Percentiles rank a stretch among this genome's conserved stretches.
Conservation (phyloP, 2,329 filamentous ascomycete genomes). For the Cladosporium sp. region DNA sequence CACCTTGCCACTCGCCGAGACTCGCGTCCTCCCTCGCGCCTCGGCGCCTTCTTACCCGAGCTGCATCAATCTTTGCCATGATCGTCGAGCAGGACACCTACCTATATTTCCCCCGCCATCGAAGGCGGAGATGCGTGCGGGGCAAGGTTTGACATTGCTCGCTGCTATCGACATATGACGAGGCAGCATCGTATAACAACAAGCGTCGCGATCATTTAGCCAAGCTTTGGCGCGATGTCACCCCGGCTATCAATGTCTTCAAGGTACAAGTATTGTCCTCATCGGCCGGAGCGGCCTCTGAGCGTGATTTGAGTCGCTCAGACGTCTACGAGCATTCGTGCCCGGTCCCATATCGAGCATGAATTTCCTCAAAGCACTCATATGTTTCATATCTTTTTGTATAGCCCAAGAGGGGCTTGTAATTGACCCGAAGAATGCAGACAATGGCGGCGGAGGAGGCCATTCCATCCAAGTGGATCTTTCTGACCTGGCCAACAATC, state of each 20-base stretch:
- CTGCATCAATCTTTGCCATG: neutral
- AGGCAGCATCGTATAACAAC: neutral
- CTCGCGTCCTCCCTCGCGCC: neutral
- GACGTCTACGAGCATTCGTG: neutral
- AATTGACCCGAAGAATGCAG: constrained; percentile 28
- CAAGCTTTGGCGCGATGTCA: constrained; percentile 11
- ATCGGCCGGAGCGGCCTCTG: too few relatives aligned
- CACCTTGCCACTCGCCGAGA: neutral
- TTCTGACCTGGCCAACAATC: constrained; percentile 31
- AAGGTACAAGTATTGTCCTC: neutral
- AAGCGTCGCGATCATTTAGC: neutral
- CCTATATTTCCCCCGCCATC: neutral
- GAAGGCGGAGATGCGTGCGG: neutral
- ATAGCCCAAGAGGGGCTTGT: constrained; percentile 24
- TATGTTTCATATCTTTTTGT: neutral
- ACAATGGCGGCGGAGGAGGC: constrained; percentile 15
- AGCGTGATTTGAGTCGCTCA: too few relatives aligned
- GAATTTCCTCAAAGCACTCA: neutral
- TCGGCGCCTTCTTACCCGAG: neutral
- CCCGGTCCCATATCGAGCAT: neutral
- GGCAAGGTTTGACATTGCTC: neutral
- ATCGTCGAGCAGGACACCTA: neutral
- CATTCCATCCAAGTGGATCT: constrained; percentile 25
- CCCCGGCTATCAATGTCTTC: neutral
- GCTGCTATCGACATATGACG: neutral